phyloP scores from a whole-genome alignment of 805 yeast genomes.

The Teunomyces funiuensis region DNA sequence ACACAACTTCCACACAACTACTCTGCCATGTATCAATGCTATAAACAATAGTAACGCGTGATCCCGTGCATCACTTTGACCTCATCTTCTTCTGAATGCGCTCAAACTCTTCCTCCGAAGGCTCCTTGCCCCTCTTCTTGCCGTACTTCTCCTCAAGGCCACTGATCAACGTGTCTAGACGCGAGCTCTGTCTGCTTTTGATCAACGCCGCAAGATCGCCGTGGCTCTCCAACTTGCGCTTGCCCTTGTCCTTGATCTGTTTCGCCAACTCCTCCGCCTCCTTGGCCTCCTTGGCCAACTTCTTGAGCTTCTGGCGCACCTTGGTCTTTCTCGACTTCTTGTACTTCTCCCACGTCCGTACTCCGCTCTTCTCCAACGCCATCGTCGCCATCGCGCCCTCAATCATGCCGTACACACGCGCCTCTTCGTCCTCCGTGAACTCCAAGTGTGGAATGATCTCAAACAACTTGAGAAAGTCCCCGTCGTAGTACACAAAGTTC shows the following conservation, averaged over 20 bases:
- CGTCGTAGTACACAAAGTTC: constrained; percentile 56
- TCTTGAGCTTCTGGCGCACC: constrained; percentile 48
- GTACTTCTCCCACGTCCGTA: constrained; percentile 51
- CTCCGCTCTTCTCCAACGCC: constrained; percentile 30
- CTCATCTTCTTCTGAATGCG: constrained; percentile 41
- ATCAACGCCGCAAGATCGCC: constrained; percentile 49
- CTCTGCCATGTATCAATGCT: too few species aligned
- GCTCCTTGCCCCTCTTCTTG: constrained; percentile 38
- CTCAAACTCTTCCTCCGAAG: constrained; percentile 53
- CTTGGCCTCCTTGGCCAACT: constrained; percentile 61
- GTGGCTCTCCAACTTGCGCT: constrained; percentile 27
- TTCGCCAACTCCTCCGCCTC: constrained; percentile 55
- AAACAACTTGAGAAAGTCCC: constrained; percentile 68
- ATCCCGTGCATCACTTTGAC: background rate
- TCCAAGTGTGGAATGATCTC: constrained; percentile 80
- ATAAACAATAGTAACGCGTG: background rate
- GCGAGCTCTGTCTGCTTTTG: constrained; percentile 43
- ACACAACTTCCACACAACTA: too few species aligned
- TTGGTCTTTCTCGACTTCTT: constrained; percentile 47
- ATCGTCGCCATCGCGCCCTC: constrained; percentile 25
- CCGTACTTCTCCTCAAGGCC: constrained; percentile 53
- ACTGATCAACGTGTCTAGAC: constrained; percentile 47
- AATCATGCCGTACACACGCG: constrained; percentile 55
- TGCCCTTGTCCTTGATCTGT: constrained; percentile 36
- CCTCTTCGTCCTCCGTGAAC: constrained; percentile 57